These are phyloP conservation scores for Bidens hawaiensis DNA, from an alignment of 140 eudicot genomes.

Conservation along the genomic window DNA sequence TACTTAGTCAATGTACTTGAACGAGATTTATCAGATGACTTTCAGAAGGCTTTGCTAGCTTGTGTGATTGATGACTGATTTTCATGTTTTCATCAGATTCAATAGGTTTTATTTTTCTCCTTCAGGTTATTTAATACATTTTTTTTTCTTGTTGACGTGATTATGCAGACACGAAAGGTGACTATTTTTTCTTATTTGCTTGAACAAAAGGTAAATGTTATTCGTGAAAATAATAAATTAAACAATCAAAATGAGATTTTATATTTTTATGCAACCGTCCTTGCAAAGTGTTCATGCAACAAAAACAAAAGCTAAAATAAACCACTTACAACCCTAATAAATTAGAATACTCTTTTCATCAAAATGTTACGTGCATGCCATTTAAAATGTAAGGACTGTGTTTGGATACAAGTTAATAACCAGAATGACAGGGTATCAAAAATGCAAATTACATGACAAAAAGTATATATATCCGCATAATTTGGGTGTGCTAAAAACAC, in stretches of 20 bases:
- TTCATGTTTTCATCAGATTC: slow-evolving; percentile 14
- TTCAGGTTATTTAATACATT: neutral
- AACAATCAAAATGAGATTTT: neutral
- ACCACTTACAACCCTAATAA: neutral
- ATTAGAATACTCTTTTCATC: neutral
- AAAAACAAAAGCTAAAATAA: neutral
- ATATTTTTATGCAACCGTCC: neutral
- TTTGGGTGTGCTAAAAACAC: too few relatives aligned
- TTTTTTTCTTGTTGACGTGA: neutral
- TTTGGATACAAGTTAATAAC: too few relatives aligned
- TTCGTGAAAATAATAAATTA: neutral
- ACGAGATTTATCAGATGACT: slow-evolving; percentile 29
- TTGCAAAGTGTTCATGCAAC: neutral
- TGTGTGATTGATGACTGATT: slow-evolving; percentile 12
- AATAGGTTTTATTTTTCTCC: neutral
- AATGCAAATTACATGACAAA: too few relatives aligned
- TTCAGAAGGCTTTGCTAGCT: slow-evolving; percentile 33
- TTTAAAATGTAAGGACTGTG: too few relatives aligned
- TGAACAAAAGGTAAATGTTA: neutral
- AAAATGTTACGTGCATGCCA: too few relatives aligned
- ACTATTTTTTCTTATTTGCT: neutral
- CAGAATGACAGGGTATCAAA: too few relatives aligned
- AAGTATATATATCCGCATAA: too few relatives aligned
- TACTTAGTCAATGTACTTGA: slow-evolving; percentile 31
- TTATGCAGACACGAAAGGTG: neutral